These are phyloP conservation scores for Solanum neorickii DNA, from an alignment of 257 asterid genomes.

Conservation along the genomic window DNA sequence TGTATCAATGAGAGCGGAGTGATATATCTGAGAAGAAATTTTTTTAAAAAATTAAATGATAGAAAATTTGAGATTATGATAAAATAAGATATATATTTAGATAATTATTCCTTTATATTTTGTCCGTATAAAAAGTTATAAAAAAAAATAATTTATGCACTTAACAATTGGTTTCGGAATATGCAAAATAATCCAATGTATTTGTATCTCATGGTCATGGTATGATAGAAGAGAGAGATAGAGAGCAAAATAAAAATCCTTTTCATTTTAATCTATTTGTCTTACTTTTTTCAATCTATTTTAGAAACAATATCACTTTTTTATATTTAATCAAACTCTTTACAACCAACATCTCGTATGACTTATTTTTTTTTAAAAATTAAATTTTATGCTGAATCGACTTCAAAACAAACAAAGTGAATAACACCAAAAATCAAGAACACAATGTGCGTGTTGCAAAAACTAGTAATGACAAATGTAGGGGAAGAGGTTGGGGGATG, in stretches of 20 bases:
- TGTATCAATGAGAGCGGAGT: too few relatives aligned
- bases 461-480: not conserved
- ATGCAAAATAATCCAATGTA: too few relatives aligned
- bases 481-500: not conserved
- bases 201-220: not conserved
- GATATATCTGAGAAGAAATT: too few relatives aligned
- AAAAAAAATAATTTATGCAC: too few relatives aligned
- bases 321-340: not conserved
- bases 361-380: not conserved
- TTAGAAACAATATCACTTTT: too few relatives aligned
- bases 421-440: not conserved
- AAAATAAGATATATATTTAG: too few relatives aligned
- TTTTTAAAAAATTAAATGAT: too few relatives aligned
- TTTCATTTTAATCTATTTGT: not conserved
- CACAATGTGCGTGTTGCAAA: not conserved
- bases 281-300: not conserved
- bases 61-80: too few relatives aligned
- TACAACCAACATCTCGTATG: not conserved
- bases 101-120: too few relatives aligned
- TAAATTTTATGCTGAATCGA: not conserved
- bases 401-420: not conserved
- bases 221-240: not conserved
- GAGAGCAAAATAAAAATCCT: not conserved
- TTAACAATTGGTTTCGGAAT: too few relatives aligned
- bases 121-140: too few relatives aligned